Evolutionary conservation across 768 basidiomycete genomes (phyloP).

Genomic region (Leccinum variicolor): DNA sequence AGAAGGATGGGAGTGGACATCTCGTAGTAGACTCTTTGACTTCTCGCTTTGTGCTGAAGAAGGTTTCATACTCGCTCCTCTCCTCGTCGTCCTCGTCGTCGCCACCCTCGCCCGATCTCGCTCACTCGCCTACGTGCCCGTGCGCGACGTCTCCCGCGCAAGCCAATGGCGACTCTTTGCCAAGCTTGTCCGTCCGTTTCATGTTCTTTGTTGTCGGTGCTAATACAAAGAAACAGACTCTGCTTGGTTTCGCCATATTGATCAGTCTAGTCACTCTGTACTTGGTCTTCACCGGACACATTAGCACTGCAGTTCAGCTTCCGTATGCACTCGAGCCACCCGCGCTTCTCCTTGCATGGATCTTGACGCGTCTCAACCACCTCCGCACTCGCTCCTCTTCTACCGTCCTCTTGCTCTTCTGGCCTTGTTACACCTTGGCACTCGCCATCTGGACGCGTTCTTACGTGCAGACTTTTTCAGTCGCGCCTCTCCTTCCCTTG

Average conservation of each 20-base stretch:
- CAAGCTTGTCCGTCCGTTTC: slow-evolving; percentile 60
- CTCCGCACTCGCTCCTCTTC: slow-evolving; percentile 68
- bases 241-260: slow-evolving; percentile 45
- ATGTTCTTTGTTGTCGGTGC: neutral
- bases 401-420: slow-evolving; percentile 73
- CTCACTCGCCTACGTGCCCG: slow-evolving; percentile 23
- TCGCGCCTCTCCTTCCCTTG: slow-evolving; percentile 39
- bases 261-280: slow-evolving; percentile 44
- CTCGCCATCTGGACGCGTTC: slow-evolving; percentile 63
- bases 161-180: slow-evolving; percentile 49
- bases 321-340: slow-evolving; percentile 58
- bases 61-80: slow-evolving; percentile 54
- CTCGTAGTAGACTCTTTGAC: slow-evolving; percentile 64
- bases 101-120: slow-evolving; percentile 39
- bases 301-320: slow-evolving; percentile 39
- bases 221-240: slow-evolving; percentile 34
- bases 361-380: slow-evolving; percentile 67
- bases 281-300: slow-evolving; percentile 36
- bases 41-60: slow-evolving; percentile 81
- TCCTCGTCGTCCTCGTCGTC: slow-evolving; percentile 47
- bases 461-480: slow-evolving; percentile 30
- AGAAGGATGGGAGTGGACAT: slow-evolving; percentile 68
- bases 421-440: slow-evolving; percentile 61
- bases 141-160: slow-evolving; percentile 37
- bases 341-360: slow-evolving; percentile 44